Evolutionary conservation across 1,139 yeast species (phyloP).

Genomic region (Ashbya aceris): DNA sequence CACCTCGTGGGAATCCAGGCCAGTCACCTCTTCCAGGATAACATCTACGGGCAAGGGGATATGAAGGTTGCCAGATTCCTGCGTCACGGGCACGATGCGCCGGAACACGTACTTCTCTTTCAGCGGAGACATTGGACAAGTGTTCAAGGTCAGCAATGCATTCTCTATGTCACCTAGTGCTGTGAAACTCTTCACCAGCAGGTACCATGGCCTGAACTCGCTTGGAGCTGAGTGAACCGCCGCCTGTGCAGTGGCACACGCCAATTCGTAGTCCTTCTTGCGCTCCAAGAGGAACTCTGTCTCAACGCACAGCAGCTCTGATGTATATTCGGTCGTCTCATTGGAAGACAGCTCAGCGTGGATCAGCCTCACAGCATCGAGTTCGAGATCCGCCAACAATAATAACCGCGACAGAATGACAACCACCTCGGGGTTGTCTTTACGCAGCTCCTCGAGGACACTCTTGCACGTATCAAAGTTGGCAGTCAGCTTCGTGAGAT

Average conservation of each 20-base stretch:
- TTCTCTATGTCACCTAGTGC: conserved; percentile 70
- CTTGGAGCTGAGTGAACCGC: conserved; percentile 88
- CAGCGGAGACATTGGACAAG: conserved; percentile 89
- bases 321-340: conserved; percentile 41
- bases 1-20: conserved; percentile 43
- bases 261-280: conserved; percentile 65
- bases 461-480: conserved; percentile 54
- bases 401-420: conserved; percentile 46
- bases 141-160: conserved; percentile 77
- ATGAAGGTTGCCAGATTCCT: conserved; percentile 41
- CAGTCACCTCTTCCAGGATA: conserved; percentile 47
- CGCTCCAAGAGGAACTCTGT: conserved; percentile 56
- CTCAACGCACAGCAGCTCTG: conserved; percentile 40
- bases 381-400: conserved; percentile 64
- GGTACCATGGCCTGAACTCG: conserved; percentile 87
- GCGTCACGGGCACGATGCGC: conserved; percentile 31
- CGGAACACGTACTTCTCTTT: conserved; percentile 60
- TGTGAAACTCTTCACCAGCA: conserved; percentile 67
- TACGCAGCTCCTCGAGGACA: conserved; percentile 36
- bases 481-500: conserved; percentile 62
- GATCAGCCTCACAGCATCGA: conserved; percentile 63
- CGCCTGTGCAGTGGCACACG: conserved; percentile 65
- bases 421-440: conserved; percentile 39
- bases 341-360: conserved; percentile 48
- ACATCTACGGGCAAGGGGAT: conserved; percentile 85